These are phyloP conservation scores for Solidago caesia DNA, from an alignment of 129 eudicot species.

Conservation along the genomic window DNA sequence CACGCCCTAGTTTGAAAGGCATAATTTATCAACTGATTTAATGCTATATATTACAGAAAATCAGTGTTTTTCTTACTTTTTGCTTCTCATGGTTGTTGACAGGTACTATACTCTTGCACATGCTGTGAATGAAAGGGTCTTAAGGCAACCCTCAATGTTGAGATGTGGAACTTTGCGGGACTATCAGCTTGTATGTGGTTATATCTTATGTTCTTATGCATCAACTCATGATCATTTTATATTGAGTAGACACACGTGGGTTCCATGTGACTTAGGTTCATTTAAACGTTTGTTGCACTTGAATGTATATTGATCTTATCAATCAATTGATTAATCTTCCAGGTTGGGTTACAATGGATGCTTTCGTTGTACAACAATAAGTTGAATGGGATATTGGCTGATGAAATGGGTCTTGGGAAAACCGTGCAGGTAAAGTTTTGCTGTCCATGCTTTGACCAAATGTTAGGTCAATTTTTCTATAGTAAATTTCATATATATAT, in stretches of 20 bases:
- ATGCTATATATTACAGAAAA: neutral
- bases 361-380: slow-evolving; percentile 95
- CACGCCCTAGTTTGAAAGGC: too few species aligned
- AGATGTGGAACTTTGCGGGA: slow-evolving; percentile 88
- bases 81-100: slow-evolving; percentile 30
- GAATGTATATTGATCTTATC: neutral
- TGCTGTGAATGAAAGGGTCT: slow-evolving; percentile 92
- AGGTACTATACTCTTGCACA: slow-evolving; percentile 97
- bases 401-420: slow-evolving; percentile 99
- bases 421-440: slow-evolving; percentile 76
- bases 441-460: neutral
- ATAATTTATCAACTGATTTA: neutral
- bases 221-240: neutral
- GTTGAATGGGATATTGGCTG: slow-evolving; percentile 92
- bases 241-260: neutral
- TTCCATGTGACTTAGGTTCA: slow-evolving; percentile 4
- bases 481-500: neutral
- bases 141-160: slow-evolving; percentile 94
- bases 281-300: neutral
- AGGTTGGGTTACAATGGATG: slow-evolving; percentile 99
- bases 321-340: slow-evolving; percentile 17
- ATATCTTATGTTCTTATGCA: slow-evolving; percentile 23
- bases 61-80: neutral
- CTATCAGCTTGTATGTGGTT: slow-evolving; percentile 87
- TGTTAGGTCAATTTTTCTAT: too few species aligned